phyloP scores from a whole-genome alignment of 192 early-diverging fungal species.

The Coemansia sp. region DNA sequence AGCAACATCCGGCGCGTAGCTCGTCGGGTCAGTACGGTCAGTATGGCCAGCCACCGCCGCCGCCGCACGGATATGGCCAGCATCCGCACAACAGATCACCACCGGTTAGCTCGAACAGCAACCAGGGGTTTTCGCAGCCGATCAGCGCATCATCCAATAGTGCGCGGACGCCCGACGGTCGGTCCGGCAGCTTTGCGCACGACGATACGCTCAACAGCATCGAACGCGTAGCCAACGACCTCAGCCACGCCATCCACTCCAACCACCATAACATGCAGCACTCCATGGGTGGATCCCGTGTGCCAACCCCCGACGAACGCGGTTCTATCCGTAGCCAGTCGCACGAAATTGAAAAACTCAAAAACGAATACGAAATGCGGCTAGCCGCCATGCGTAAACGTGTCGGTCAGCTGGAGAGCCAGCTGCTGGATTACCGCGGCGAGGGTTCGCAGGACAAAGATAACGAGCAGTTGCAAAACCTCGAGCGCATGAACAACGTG shows the following conservation, averaged over 20 bases:
- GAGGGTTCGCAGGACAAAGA: constrained; percentile 34
- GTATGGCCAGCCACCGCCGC: constrained; percentile 5
- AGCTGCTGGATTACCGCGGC: constrained; percentile 54
- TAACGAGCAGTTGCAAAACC: constrained; percentile 49
- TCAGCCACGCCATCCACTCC: constrained; percentile 26
- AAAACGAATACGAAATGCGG: constrained; percentile 67
- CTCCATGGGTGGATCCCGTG: constrained; percentile 1
- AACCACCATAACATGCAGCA: constrained; percentile 18
- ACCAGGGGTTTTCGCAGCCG: constrained; percentile 19
- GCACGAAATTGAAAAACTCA: constrained; percentile 52
- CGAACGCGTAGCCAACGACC: constrained; percentile 28
- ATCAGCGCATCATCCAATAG: not conserved
- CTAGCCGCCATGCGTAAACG: constrained; percentile 63
- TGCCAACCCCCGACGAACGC: constrained; percentile 21
- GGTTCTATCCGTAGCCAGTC: constrained; percentile 15
- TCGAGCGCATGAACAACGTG: constrained; percentile 55
- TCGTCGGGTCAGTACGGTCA: constrained; percentile 11
- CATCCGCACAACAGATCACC: constrained; percentile 28
- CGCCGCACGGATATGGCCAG: constrained; percentile 18
- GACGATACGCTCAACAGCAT: constrained; percentile 26
- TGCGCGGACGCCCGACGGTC: not conserved
- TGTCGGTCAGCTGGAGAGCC: constrained; percentile 68
- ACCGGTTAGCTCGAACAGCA: constrained; percentile 28
- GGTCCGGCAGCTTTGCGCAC: constrained; percentile 11
- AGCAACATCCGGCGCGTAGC: not conserved